Conservation (phyloP, 352 stramenopile species). For the Pythium sukuiense region DNA sequence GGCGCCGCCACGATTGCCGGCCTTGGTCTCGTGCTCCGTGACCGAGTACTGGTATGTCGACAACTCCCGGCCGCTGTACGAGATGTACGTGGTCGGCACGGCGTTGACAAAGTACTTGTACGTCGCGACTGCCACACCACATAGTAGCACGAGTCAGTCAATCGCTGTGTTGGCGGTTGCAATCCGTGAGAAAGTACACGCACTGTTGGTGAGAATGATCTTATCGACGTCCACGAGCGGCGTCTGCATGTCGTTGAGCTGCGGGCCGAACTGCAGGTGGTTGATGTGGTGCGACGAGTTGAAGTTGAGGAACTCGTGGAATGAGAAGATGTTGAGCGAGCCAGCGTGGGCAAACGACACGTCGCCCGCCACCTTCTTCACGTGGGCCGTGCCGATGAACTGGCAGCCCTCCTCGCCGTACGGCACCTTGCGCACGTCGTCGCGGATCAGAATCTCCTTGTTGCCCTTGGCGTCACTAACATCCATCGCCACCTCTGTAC, state of each 20-base stretch:
- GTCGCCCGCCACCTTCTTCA: slow-evolving; percentile 84
- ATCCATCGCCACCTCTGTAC: slow-evolving; percentile 75
- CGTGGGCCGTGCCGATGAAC: slow-evolving; percentile 60
- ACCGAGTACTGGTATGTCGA: slow-evolving; percentile 88
- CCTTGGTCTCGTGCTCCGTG: slow-evolving; percentile 69
- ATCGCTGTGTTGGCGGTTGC: neutral
- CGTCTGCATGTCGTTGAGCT: slow-evolving; percentile 85
- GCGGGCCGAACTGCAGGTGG: slow-evolving; percentile 71
- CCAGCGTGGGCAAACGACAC: slow-evolving; percentile 86
- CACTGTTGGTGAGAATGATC: slow-evolving; percentile 79
- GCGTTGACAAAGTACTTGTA: slow-evolving; percentile 91
- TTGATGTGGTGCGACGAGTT: slow-evolving; percentile 87
- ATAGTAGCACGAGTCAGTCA: slow-evolving; percentile 6
- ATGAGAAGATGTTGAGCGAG: slow-evolving; percentile 85
- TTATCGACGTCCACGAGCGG: slow-evolving; percentile 85
- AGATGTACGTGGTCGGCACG: slow-evolving; percentile 84
- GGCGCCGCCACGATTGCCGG: slow-evolving; percentile 39
- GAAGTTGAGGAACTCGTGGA: slow-evolving; percentile 88
- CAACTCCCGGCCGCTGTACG: slow-evolving; percentile 64
- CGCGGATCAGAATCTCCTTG: slow-evolving; percentile 76
- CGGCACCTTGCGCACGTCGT: slow-evolving; percentile 60
- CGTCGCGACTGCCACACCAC: slow-evolving; percentile 62
- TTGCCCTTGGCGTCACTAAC: slow-evolving; percentile 85
- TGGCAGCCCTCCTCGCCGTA: slow-evolving; percentile 74
- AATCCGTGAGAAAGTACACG: slow-evolving; percentile 6